phyloP scores from a whole-genome alignment of 129 eudicot genomes.

The Tagetes erecta region DNA sequence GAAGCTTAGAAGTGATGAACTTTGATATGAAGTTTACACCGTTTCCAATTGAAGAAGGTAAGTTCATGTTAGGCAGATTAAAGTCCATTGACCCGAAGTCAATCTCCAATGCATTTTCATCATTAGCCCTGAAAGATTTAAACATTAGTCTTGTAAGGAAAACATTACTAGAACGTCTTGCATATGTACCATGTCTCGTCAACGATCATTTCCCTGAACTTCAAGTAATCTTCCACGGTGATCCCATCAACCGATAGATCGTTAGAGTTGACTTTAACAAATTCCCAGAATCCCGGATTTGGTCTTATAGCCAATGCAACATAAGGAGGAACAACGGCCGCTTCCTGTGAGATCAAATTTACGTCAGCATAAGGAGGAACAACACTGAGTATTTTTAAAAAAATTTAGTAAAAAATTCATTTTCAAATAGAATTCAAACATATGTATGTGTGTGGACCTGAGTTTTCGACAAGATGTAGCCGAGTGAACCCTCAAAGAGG shows the following conservation, averaged over 20 bases:
- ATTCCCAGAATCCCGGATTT: constrained; percentile 94
- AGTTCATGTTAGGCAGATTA: constrained; percentile 66
- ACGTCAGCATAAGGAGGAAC: neutral
- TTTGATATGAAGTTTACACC: constrained; percentile 71
- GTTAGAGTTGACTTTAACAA: constrained; percentile 72
- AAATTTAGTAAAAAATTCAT: no score
- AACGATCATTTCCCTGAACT: constrained; percentile 69
- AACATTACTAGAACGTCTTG: neutral
- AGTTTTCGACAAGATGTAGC: constrained; percentile 89
- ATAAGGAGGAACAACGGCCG: constrained; percentile 86
- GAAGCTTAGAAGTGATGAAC: constrained; percentile 71
- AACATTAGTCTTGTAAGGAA: constrained; percentile 4
- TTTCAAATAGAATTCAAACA: no score
- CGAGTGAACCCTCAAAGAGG: constrained; percentile 77
- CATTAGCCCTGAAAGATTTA: constrained; percentile 76
- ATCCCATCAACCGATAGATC: constrained; percentile 89
- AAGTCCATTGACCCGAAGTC: constrained; percentile 92
- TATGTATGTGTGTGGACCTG: constrained; percentile 45
- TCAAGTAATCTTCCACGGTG: constrained; percentile 70
- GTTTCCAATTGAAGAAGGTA: constrained; percentile 87
- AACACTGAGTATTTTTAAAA: no score
- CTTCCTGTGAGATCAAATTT: constrained; percentile 56
- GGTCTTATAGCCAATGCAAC: constrained; percentile 92
- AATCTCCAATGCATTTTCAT: constrained; percentile 80
- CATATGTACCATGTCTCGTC: constrained; percentile 72